Evolutionary conservation across 441 rosid species (phyloP), one percentile per base, ranked within the genome.

Genomic region (Manihot esculenta): DNA sequence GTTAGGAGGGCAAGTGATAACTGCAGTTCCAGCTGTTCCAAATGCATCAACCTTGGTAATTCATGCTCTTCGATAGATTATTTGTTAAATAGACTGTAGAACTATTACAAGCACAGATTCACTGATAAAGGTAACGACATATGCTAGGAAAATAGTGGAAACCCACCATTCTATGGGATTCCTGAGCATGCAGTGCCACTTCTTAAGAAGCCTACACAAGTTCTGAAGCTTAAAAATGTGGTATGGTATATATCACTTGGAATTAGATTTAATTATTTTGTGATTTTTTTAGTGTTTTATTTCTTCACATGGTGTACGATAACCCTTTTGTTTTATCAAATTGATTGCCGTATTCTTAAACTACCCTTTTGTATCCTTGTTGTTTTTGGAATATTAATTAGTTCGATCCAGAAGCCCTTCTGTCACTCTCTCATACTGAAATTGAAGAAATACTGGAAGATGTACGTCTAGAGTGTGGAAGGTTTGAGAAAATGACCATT

Each of bases 381-480:
- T 51, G 58, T 64, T 67, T 71, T 72, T 61, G 47, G 30, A 42
- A 41, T 68, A 68, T 78, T 72, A 72, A 71, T 13, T 74, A 95
- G 99, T 85, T 95, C 38, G 79, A 83, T 76, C 80, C 83, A 18
- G 90, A 88, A 66, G 73, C 59, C 63, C 68, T 93, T 47, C 74
- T 78, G 55, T 87, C 80, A 15, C 71, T 93, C 42, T 79, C 94
- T 50, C 77, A 80, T 64, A 27, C 74, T 10, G 97, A 95, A 81
- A 70, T 89, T 72, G 94, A 89, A 77, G 97, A 91, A 81, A 77
- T 83, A 80, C 74, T 93, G 73, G 99, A 92, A 77, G 97, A 95
- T 80, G 83, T 91, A 66, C 90, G 90, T 62, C 70, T 91, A 67
- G 99, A 95, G 79, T 95, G 97, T 81, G 80, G 79, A 78, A 95